These are phyloP conservation scores for Cytidiella melzeri DNA, from an alignment of 768 basidiomycete genomes.

Conservation along the genomic window DNA sequence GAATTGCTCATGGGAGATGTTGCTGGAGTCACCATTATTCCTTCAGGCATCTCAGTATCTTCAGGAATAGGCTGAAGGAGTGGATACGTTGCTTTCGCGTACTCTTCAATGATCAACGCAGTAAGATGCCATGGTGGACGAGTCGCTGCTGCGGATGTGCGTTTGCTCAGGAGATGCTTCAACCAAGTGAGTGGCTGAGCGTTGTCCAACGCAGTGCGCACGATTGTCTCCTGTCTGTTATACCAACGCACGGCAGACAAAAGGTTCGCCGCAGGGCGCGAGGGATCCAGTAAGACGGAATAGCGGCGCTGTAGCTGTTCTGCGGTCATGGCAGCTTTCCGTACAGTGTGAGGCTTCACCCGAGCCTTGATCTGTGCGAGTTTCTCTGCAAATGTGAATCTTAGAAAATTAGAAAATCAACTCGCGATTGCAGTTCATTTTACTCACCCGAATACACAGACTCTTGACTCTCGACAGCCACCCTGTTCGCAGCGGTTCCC, in stretches of 20 bases:
- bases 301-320: constrained; percentile 68
- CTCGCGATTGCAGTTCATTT: neutral
- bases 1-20: constrained; percentile 10
- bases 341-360: constrained; percentile 46
- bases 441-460: constrained; percentile 47
- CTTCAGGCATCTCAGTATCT: constrained; percentile 19
- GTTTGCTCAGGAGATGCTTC: constrained; percentile 53
- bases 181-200: constrained; percentile 73
- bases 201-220: constrained; percentile 49
- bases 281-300: constrained; percentile 38
- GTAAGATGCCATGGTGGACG: constrained; percentile 59
- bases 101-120: constrained; percentile 66
- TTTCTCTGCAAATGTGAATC: constrained; percentile 38
- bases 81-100: constrained; percentile 36
- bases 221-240: constrained; percentile 38
- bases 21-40: neutral
- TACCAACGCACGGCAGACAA: constrained; percentile 57
- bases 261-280: constrained; percentile 37
- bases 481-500: constrained; percentile 38
- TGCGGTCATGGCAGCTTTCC: constrained; percentile 57
- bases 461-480: constrained; percentile 54
- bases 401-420: constrained; percentile 1
- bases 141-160: constrained; percentile 22
- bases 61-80: constrained; percentile 43
- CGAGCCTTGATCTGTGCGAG: constrained; percentile 45